A percentile compares a stretch with the other conserved stretches of the same genome.
phyloP scores from a whole-genome alignment of 495 filamentous ascomycete genomes.

The Halenospora varia region DNA sequence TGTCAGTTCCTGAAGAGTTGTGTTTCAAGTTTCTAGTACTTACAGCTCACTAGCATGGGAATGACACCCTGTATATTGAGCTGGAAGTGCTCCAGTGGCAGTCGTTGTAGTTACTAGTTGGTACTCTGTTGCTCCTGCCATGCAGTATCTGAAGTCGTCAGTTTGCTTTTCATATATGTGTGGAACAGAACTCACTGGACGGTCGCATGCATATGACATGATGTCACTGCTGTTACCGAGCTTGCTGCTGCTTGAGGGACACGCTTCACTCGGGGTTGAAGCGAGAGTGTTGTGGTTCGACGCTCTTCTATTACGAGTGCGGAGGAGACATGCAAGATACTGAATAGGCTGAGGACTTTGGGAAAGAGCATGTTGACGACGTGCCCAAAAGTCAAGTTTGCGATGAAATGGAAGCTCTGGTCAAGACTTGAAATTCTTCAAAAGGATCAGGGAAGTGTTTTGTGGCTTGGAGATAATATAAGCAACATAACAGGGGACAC shows the following conservation, averaged over 20 bases:
- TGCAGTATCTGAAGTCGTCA: constrained; percentile 32
- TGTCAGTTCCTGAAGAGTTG: constrained; percentile 21
- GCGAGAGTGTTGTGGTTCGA: neutral
- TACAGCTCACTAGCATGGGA: constrained; percentile 28
- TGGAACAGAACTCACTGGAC: constrained; percentile 26
- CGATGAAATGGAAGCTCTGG: no score
- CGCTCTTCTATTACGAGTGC: no score
- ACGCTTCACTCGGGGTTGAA: neutral
- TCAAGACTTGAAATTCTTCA: no score
- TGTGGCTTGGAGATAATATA: no score
- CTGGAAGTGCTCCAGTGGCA: constrained; percentile 38
- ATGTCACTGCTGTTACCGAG: constrained; percentile 32
- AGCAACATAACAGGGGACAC: no score
- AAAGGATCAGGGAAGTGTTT: no score
- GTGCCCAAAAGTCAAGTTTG: no score
- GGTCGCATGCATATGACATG: constrained; percentile 36
- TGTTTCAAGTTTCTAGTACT: neutral
- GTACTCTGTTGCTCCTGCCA: constrained; percentile 34
- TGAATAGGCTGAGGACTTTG: no score
- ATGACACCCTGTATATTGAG: constrained; percentile 50
- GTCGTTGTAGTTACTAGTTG: constrained; percentile 39
- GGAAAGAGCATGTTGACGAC: no score
- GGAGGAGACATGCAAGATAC: no score
- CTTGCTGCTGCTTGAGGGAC: neutral
- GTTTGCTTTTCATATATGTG: neutral